Evolutionary conservation across 352 stramenopile genomes (phyloP).

Genomic region (Globisporangium megalacanthum): DNA sequence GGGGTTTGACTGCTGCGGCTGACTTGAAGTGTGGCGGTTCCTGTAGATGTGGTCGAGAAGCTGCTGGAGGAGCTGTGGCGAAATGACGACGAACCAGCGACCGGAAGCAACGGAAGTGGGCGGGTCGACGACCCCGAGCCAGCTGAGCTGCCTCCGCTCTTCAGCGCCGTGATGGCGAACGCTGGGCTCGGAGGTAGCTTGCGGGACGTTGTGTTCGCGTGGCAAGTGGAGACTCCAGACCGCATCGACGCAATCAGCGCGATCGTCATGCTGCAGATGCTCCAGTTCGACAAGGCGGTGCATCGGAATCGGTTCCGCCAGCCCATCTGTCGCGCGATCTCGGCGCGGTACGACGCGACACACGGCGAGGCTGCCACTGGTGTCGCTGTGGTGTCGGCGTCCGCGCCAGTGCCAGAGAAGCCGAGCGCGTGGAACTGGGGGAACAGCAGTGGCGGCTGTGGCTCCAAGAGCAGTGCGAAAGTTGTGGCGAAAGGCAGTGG

Average conservation of each 20-base stretch:
- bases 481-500: not conserved
- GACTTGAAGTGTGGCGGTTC: not conserved
- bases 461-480: not conserved
- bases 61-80: slow-evolving; percentile 29
- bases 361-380: not conserved
- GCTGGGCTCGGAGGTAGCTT: slow-evolving; percentile 5
- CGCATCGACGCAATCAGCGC: slow-evolving; percentile 28
- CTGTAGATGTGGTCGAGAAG: slow-evolving; percentile 27
- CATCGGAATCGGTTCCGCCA: slow-evolving; percentile 51
- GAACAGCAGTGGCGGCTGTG: not conserved
- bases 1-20: not conserved
- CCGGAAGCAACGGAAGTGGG: not conserved
- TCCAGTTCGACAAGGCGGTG: slow-evolving; percentile 59
- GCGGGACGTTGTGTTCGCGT: slow-evolving; percentile 17
- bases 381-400: too few species aligned
- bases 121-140: slow-evolving; percentile 7
- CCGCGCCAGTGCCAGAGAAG: not conserved
- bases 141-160: slow-evolving; percentile 29
- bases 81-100: slow-evolving; percentile 2
- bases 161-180: slow-evolving; percentile 1
- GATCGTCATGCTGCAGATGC: slow-evolving; percentile 45
- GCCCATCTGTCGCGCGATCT: slow-evolving; percentile 26
- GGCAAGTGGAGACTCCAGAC: slow-evolving; percentile 14
- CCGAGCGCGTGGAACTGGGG: slow-evolving; percentile 13
- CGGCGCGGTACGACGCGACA: slow-evolving; percentile 8